phyloP scores from a whole-genome alignment of 2,329 filamentous ascomycete genomes.

The Diaporthe longicolla region DNA sequence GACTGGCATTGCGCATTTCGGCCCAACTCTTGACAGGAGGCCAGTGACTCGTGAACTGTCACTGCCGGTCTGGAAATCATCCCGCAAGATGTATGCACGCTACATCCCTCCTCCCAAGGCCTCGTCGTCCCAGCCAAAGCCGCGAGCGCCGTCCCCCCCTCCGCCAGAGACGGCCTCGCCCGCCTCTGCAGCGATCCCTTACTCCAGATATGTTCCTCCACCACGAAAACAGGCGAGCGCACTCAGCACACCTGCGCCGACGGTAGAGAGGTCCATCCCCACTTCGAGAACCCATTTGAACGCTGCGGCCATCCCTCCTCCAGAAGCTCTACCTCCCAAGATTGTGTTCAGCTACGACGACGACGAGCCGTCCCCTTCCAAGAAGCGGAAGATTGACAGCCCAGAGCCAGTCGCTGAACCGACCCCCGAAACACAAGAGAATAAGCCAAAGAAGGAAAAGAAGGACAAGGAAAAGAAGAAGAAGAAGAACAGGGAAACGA shows the following conservation, averaged over 20 bases:
- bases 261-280: neutral
- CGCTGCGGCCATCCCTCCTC: constrained; percentile 39
- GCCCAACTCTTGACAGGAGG: neutral
- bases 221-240: constrained; percentile 12
- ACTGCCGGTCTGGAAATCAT: neutral
- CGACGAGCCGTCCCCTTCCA: constrained; percentile 40
- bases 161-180: constrained; percentile 43
- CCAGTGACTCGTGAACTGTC: neutral
- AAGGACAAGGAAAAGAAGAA: constrained; percentile 52
- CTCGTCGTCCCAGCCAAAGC: constrained; percentile 38
- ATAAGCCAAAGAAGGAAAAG: constrained; percentile 46
- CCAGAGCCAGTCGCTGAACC: constrained; percentile 19
- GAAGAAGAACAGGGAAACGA: constrained; percentile 44
- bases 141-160: constrained; percentile 29
- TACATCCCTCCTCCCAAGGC: constrained; percentile 55
- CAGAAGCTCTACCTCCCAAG: constrained; percentile 31
- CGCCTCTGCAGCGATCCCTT: constrained; percentile 42
- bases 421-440: constrained; percentile 43
- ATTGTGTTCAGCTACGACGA: constrained; percentile 49
- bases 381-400: constrained; percentile 41
- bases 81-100: constrained; percentile 51
- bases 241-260: neutral
- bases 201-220: constrained; percentile 43
- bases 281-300: constrained; percentile 40
- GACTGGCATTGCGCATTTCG: neutral